These are phyloP conservation scores for Geum urbanum DNA, from an alignment of 306 rosid genomes.

Conservation along the genomic window DNA sequence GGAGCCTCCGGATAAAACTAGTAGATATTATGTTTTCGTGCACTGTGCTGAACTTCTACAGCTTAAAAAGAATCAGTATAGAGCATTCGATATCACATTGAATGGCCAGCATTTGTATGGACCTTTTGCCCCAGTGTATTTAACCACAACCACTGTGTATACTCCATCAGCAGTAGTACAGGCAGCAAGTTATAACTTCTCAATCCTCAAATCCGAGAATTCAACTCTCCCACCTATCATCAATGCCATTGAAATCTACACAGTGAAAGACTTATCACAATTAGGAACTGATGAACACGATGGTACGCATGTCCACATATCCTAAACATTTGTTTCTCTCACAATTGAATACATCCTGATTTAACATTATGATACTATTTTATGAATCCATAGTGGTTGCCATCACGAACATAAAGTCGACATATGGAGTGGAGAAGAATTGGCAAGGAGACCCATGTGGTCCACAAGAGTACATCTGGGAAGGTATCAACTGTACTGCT, in stretches of 20 bases:
- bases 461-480: slow-evolving; percentile 36
- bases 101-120: slow-evolving; percentile 27
- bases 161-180: not conserved
- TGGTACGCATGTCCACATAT: slow-evolving; percentile 26
- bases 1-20: slow-evolving; percentile 7
- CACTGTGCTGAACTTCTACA: slow-evolving; percentile 46
- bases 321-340: not conserved
- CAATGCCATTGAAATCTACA: slow-evolving; percentile 45
- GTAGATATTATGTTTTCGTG: slow-evolving; percentile 32
- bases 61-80: slow-evolving; percentile 24
- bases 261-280: slow-evolving; percentile 20
- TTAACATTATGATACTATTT: not conserved
- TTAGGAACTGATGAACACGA: slow-evolving; percentile 35
- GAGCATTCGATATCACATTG: slow-evolving; percentile 37
- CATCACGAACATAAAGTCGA: slow-evolving; percentile 28
- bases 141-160: slow-evolving; percentile 19
- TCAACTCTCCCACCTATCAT: slow-evolving; percentile 56
- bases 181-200: slow-evolving; percentile 7
- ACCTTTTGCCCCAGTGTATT: slow-evolving; percentile 19
- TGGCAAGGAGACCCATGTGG: slow-evolving; percentile 59
- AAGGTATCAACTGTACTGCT: slow-evolving; percentile 37
- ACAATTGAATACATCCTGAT: not conserved
- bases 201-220: slow-evolving; percentile 18
- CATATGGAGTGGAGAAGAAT: slow-evolving; percentile 26
- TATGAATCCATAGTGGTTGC: slow-evolving; percentile 33